Conservation (phyloP, 805 yeast genomes). For the Candida tibetensis region DNA sequence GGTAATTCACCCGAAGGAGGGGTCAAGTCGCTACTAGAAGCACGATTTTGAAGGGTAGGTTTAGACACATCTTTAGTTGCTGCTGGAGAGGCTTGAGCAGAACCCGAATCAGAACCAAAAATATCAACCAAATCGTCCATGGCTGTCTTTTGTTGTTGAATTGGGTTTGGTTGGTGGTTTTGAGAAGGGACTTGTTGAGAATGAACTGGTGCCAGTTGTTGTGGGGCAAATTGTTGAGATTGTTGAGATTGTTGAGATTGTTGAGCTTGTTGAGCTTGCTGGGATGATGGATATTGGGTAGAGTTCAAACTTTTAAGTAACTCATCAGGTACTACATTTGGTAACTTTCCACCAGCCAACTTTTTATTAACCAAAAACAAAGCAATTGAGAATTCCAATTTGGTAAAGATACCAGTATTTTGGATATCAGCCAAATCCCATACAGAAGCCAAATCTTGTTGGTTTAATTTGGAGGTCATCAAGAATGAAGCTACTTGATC, state of each 20-base stretch:
- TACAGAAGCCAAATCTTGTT: conserved; percentile 78
- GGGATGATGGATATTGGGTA: conserved; percentile 12
- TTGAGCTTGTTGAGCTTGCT: conserved; percentile 7
- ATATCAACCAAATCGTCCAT: conserved; percentile 64
- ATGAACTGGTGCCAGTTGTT: neutral
- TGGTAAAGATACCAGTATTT: conserved; percentile 77
- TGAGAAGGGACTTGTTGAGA: too few species aligned
- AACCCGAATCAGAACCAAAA: conserved; percentile 30
- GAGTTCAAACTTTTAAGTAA: conserved; percentile 39
- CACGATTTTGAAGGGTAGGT: conserved; percentile 21
- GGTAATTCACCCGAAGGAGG: conserved; percentile 27
- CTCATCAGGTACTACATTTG: conserved; percentile 70
- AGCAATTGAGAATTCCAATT: conserved; percentile 86
- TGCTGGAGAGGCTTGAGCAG: conserved; percentile 10
- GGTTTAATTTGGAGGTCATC: conserved; percentile 81
- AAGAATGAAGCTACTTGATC: conserved; percentile 84
- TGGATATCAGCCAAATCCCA: conserved; percentile 96
- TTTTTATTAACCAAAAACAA: conserved; percentile 88
- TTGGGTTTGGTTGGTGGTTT: neutral
- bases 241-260: neutral
- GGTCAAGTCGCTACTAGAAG: conserved; percentile 35
- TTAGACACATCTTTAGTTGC: conserved; percentile 14
- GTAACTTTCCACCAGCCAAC: conserved; percentile 73
- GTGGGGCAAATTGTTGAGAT: conserved; percentile 1
- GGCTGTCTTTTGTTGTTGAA: conserved; percentile 44